Evolutionary conservation across 2,329 filamentous ascomycete genomes (phyloP).

Genomic region (Aspergillus neotritici): DNA sequence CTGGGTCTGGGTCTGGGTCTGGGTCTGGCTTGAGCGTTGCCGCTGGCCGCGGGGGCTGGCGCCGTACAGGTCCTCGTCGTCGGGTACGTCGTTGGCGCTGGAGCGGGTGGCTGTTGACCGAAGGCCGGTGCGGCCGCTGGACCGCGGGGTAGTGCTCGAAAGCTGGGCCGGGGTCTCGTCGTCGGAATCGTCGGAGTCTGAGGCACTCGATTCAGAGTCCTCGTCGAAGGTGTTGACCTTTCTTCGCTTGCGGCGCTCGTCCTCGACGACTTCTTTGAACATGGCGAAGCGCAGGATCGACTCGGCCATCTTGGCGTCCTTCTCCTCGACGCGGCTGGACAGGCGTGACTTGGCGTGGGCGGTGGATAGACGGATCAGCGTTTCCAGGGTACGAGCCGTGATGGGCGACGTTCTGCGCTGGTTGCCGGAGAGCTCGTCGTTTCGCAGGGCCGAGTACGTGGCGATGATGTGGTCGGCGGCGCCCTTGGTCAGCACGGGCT

Average conservation of each 20-base stretch:
- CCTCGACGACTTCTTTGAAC: slow-evolving; percentile 86
- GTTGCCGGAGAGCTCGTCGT: slow-evolving; percentile 92
- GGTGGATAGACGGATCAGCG: slow-evolving; percentile 93
- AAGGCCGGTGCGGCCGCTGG: slow-evolving; percentile 28
- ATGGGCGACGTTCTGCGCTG: slow-evolving; percentile 90
- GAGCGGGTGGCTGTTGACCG: slow-evolving; percentile 32
- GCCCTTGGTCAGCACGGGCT: slow-evolving; percentile 82
- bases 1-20: slow-evolving; percentile 39
- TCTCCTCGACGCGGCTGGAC: slow-evolving; percentile 81
- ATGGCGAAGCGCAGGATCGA: slow-evolving; percentile 86
- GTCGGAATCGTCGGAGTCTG: slow-evolving; percentile 32
- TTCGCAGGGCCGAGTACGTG: slow-evolving; percentile 85
- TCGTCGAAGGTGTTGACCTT: slow-evolving; percentile 65
- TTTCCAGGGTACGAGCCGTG: slow-evolving; percentile 95
- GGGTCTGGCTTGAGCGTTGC: slow-evolving; percentile 29
- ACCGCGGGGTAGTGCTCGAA: slow-evolving; percentile 28
- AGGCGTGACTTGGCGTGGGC: slow-evolving; percentile 91
- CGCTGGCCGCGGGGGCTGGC: slow-evolving; percentile 44
- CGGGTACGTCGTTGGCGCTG: slow-evolving; percentile 41
- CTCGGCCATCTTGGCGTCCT: slow-evolving; percentile 82
- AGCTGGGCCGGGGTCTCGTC: slow-evolving; percentile 20
- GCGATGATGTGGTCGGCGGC: slow-evolving; percentile 87
- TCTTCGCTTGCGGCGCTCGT: slow-evolving; percentile 75
- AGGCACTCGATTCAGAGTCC: slow-evolving; percentile 46
- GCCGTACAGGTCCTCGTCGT: slow-evolving; percentile 51